A percentile compares a stretch with the other conserved stretches of the same genome.
Evolutionary conservation across 2,329 filamentous ascomycete species (phyloP).

Genomic region (Purpureocillium takamizusanense): DNA sequence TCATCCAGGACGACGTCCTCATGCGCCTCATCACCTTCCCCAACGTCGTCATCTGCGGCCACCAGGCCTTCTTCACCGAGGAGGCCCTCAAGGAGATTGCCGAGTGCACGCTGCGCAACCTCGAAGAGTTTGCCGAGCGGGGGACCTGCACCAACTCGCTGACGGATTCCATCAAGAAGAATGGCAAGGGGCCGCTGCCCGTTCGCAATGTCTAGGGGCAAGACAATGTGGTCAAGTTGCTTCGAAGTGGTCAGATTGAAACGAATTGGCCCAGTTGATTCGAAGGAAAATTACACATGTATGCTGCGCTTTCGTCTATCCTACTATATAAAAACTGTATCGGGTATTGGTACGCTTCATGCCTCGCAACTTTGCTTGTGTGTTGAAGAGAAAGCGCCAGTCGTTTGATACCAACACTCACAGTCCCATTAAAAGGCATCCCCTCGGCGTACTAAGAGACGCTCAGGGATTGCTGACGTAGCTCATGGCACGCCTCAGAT

Average conservation of each 20-base stretch:
- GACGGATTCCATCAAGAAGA: slow-evolving; percentile 11
- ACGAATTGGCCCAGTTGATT: slow-evolving; percentile 1
- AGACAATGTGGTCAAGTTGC: no score
- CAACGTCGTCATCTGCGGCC: slow-evolving; percentile 57
- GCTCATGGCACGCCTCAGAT: slow-evolving; percentile 32
- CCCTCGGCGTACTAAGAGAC: no score
- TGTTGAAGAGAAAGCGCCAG: no score
- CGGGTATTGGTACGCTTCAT: no score
- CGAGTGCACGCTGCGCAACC: slow-evolving; percentile 47
- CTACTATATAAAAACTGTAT: no score
- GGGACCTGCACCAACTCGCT: slow-evolving; percentile 25
- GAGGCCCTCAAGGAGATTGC: slow-evolving; percentile 58
- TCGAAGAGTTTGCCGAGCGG: slow-evolving; percentile 30
- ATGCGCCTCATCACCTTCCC: slow-evolving; percentile 60
- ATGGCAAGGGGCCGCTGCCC: slow-evolving; percentile 5
- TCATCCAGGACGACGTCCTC: slow-evolving; percentile 58
- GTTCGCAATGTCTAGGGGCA: slow-evolving; percentile 12
- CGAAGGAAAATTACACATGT: no score
- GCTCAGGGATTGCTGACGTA: slow-evolving; percentile 37
- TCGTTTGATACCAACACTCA: no score
- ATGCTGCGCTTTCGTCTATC: no score
- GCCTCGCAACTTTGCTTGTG: no score
- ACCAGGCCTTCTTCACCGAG: slow-evolving; percentile 61
- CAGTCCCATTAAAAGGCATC: no score
- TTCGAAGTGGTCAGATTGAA: no score